Percentiles rank a stretch among this genome's conserved stretches.
phyloP scores from a whole-genome alignment of 352 stramenopile genomes.

The Globisporangium nunn region DNA sequence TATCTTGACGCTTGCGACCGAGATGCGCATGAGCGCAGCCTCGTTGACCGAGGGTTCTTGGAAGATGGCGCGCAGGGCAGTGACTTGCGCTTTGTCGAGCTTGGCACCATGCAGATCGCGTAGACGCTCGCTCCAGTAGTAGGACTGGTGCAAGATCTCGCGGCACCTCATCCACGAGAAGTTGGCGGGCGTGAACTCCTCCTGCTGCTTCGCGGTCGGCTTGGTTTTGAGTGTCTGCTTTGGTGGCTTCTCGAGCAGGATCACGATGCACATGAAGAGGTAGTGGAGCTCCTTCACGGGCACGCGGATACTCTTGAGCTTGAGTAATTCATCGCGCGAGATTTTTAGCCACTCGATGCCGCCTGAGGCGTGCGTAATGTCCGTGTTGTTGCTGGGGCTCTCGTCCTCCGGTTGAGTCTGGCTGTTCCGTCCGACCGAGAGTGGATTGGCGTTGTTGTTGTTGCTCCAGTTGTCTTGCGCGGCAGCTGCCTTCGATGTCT shows the following conservation, averaged over 20 bases:
- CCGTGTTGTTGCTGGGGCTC: slow-evolving; percentile 8
- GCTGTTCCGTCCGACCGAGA: slow-evolving; percentile 16
- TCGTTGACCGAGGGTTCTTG: slow-evolving; percentile 54
- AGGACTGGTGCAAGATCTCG: slow-evolving; percentile 46
- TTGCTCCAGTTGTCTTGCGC: neutral
- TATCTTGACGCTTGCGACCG: slow-evolving; percentile 52
- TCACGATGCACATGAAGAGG: slow-evolving; percentile 72
- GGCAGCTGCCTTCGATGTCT: neutral
- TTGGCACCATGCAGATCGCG: slow-evolving; percentile 24
- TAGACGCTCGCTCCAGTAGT: slow-evolving; percentile 36
- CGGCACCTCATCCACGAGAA: slow-evolving; percentile 61
- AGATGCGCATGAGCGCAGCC: slow-evolving; percentile 41
- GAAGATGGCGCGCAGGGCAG: slow-evolving; percentile 47
- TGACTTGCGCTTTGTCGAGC: slow-evolving; percentile 38
- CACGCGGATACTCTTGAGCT: slow-evolving; percentile 54
- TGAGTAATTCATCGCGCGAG: slow-evolving; percentile 56
- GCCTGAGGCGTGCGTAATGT: slow-evolving; percentile 14
- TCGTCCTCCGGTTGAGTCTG: slow-evolving; percentile 13
- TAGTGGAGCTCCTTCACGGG: slow-evolving; percentile 68
- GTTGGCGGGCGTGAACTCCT: slow-evolving; percentile 45
- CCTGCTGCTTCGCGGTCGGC: slow-evolving; percentile 32
- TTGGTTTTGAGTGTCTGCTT: slow-evolving; percentile 29
- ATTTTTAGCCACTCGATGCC: slow-evolving; percentile 62
- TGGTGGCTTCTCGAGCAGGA: slow-evolving; percentile 48
- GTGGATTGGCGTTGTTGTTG: slow-evolving; percentile 7